Conservation (phyloP, 495 filamentous ascomycete species). For the Xylaria intraflava region DNA sequence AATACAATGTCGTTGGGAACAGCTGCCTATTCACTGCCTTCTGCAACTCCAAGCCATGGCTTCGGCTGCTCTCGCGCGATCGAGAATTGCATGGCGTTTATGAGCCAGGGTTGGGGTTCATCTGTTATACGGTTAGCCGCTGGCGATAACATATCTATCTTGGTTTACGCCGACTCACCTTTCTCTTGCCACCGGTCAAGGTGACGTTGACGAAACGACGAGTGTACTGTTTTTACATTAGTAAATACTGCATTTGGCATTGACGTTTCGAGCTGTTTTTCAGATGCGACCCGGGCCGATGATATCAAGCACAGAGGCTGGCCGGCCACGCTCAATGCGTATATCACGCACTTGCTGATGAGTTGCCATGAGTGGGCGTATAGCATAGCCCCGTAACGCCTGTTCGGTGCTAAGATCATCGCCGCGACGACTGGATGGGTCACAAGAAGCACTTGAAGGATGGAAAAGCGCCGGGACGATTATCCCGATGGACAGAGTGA, state of each 20-base stretch:
- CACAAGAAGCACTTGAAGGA: not conserved
- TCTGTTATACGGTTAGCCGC: slow-evolving; percentile 23
- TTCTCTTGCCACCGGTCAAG: slow-evolving; percentile 98
- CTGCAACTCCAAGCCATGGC: slow-evolving; percentile 10
- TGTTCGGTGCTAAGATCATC: not conserved
- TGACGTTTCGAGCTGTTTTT: not conserved
- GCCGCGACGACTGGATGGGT: not conserved
- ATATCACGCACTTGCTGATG: not conserved
- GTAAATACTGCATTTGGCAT: not conserved
- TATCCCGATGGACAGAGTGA: not conserved
- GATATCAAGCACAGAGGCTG: not conserved
- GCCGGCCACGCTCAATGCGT: not conserved
- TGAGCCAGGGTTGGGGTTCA: slow-evolving; percentile 47
- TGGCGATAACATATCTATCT: not conserved
- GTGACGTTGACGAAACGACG: slow-evolving; percentile 99
- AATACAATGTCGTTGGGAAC: slow-evolving; percentile 7
- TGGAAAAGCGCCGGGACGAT: not conserved
- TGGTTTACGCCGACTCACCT: slow-evolving; percentile 50
- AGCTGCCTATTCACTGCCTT: slow-evolving; percentile 19
- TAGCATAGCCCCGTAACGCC: not conserved
- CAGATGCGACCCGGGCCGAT: not conserved
- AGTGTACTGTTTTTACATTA: slow-evolving; percentile 54
- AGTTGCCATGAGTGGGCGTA: not conserved
- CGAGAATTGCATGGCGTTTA: slow-evolving; percentile 21
- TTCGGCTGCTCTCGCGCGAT: slow-evolving; percentile 21